A percentile compares a stretch with the other conserved stretches of the same genome.
Conservation (phyloP, 768 basidiomycete genomes). For the Hemileccinum rubropunctum region DNA sequence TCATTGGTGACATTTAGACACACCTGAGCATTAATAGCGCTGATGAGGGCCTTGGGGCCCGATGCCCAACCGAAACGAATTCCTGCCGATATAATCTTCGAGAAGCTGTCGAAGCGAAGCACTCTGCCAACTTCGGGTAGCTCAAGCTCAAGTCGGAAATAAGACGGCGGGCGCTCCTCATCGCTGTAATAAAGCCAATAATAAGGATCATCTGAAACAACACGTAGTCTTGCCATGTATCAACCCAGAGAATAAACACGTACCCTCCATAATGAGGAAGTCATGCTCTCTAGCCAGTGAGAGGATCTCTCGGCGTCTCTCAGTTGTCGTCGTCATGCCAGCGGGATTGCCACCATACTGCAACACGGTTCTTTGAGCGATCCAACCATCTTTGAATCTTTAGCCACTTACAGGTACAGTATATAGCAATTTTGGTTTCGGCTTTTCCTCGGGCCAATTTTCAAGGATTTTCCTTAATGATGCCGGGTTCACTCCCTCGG, state of each 20-base stretch:
- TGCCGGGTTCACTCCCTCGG: conserved; percentile 55
- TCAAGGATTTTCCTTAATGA: conserved; percentile 60
- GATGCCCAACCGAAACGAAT: conserved; percentile 75
- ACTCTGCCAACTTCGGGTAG: conserved; percentile 68
- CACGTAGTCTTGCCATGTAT: neutral
- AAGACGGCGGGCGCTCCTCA: conserved; percentile 59
- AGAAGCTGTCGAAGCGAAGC: conserved; percentile 79
- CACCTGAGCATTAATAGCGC: conserved; percentile 65
- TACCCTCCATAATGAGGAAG: conserved; percentile 77
- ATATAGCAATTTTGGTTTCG: conserved; percentile 71
- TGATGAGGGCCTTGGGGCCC: conserved; percentile 59
- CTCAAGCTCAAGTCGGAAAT: conserved; percentile 70
- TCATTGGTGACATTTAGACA: conserved; percentile 19
- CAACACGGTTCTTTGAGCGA: neutral
- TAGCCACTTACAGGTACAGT: conserved; percentile 54
- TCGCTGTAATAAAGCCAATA: conserved; percentile 65
- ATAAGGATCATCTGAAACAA: conserved; percentile 59
- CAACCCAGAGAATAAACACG: neutral
- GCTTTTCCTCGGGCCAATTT: conserved; percentile 63
- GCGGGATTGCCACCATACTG: conserved; percentile 80
- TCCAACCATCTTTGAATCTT: neutral
- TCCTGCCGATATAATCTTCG: conserved; percentile 71
- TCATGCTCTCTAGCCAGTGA: conserved; percentile 62
- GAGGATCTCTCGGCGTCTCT: conserved; percentile 62
- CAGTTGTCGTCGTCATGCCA: conserved; percentile 66